Evolutionary conservation across 1,284 basidiomycete species (phyloP).

Genomic region (Phlebopus sp.): DNA sequence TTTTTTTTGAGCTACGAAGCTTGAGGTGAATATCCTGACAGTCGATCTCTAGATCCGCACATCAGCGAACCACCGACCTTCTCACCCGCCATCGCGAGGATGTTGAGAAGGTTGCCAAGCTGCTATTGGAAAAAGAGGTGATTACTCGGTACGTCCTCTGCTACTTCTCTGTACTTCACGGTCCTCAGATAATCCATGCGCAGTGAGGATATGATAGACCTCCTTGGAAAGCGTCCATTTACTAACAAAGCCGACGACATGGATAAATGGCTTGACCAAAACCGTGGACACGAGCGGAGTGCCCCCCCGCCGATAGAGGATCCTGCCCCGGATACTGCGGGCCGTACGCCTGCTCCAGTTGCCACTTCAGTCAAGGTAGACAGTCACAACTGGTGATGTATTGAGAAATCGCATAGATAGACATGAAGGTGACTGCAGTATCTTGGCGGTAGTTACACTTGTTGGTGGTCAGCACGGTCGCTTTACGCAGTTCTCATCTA

Average conservation of each 20-base stretch:
- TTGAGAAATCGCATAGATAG: not conserved
- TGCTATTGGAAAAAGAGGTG: conserved; percentile 92
- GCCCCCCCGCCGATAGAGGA: conserved; percentile 57
- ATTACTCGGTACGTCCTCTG: conserved; percentile 70
- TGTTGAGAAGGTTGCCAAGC: conserved; percentile 92
- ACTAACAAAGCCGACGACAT: conserved; percentile 79
- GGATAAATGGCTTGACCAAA: conserved; percentile 89
- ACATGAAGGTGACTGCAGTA: conserved; percentile 1
- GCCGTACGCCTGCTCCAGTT: conserved; percentile 47
- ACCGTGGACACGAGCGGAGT: conserved; percentile 52
- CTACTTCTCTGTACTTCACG: conserved; percentile 8
- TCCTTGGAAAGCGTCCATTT: conserved; percentile 87
- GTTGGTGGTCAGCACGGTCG: conserved; percentile 1
- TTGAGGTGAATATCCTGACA: conserved; percentile 8
- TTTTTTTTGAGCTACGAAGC: conserved; percentile 1
- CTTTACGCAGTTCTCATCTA: not conserved
- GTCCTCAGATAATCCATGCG: conserved; percentile 12
- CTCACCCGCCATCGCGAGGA: conserved; percentile 81
- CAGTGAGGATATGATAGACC: conserved; percentile 82
- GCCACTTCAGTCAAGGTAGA: conserved; percentile 44
- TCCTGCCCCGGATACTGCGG: conserved; percentile 41
- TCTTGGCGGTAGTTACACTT: conserved; percentile 13
- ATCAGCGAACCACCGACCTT: conserved; percentile 81
- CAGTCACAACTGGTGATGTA: conserved; percentile 16
- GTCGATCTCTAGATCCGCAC: conserved; percentile 56